Base-by-base conservation (phyloP, 176 grass and related monocot species). In the Secale cereale region DNA sequence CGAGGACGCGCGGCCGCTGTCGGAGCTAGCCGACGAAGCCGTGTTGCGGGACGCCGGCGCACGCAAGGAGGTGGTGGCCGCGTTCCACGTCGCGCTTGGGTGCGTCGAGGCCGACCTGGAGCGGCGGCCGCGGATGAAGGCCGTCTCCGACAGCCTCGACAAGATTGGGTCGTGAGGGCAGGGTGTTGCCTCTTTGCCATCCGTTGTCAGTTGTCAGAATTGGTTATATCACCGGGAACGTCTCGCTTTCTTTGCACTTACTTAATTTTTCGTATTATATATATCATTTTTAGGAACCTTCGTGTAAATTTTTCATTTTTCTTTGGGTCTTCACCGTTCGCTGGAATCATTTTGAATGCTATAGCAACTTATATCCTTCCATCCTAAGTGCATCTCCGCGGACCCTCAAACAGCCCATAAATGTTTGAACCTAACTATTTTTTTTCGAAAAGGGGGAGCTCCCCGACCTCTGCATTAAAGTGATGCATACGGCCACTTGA, bases 81-180 rank as follows among this genome's bases (percentile, higher is more conserved):
- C 86, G 40, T 95, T 98, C 91, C 95, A 97, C 57, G 71, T 94
- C 39, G 90, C 95, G 7, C 92, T 97, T 7, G 86, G 92, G 4
- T 97, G 95, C 79, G 88, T 93, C 11, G 95, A 97, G 81, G 45
- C 78, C 3, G 92, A 97, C 28, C 85, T 89, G 8, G 95, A 95
- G 41, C 81, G 87, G 32, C 81, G 95, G 25, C 91, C 93, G 15
- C 76, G 89, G 77, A 95, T 98, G 91, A 88, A 89, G 73, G 69
- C 73, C 30, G 95, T 98, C 15, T 46, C 82, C 8, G 93, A 98
- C 3, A 92, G 81, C 77, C 87, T 98, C 26, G 95, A 95, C 27
- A 90, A 90, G 74, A 90, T 98, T 16, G 89, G 85, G 56, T 81
- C 79, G 2, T 80, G 40, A 78, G 0, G 0, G 36, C 20, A 54